Conservation (phyloP, 805 yeast genomes). For the Geotrichum ghanense region DNA sequence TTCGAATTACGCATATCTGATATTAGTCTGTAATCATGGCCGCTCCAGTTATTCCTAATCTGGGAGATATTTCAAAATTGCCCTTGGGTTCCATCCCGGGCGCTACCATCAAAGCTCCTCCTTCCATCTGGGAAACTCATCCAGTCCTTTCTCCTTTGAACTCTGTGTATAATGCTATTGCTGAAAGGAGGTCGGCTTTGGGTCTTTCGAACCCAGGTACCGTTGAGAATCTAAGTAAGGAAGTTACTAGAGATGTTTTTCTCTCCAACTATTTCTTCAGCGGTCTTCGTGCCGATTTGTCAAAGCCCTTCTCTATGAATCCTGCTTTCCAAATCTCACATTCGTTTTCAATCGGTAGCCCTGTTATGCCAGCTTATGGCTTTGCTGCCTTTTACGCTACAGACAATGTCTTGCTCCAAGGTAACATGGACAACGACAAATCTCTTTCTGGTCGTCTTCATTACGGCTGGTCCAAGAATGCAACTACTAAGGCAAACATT, state of each 20-base stretch:
- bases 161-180: conserved; percentile 59
- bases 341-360: conserved; percentile 80
- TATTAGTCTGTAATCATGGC: background rate
- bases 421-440: conserved; percentile 78
- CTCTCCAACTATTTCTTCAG: conserved; percentile 82
- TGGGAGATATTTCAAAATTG: conserved; percentile 18
- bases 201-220: conserved; percentile 90
- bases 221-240: conserved; percentile 84
- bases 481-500: conserved; percentile 72
- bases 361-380: conserved; percentile 79
- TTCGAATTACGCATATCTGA: background rate
- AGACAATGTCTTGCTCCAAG: conserved; percentile 79
- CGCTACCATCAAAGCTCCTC: conserved; percentile 6
- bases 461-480: conserved; percentile 77
- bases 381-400: conserved; percentile 82
- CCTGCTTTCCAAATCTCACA: conserved; percentile 97
- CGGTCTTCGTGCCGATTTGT: conserved; percentile 92
- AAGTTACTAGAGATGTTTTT: conserved; percentile 88
- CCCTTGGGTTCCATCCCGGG: conserved; percentile 11
- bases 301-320: conserved; percentile 79
- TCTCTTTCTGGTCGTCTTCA: conserved; percentile 81
- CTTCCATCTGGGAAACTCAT: conserved; percentile 60
- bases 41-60: conserved; percentile 11
- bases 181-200: conserved; percentile 69
- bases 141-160: conserved; percentile 72